These are phyloP conservation scores for Cyanidium caldarium DNA, from an alignment of 23 red algal species.

Conservation along the genomic window DNA sequence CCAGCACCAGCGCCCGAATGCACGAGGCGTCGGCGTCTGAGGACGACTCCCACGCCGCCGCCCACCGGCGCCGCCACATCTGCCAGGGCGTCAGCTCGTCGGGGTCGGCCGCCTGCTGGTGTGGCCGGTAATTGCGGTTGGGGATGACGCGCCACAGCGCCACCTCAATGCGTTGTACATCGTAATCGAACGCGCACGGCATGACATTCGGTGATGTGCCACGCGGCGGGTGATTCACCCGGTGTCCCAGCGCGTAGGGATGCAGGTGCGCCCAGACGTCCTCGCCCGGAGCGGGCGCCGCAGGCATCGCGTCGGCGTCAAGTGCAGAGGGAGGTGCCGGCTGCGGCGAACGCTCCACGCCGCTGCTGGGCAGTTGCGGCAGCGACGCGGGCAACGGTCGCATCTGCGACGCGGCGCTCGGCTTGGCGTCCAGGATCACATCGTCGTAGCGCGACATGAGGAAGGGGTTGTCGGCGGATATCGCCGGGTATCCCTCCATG, in stretches of 20 bases:
- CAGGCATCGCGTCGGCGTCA: too few relatives aligned
- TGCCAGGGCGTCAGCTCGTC: not conserved
- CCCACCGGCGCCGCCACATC: not conserved
- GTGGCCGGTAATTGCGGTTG: not conserved
- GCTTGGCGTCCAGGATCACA: slow-evolving; percentile 17
- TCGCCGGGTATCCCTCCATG: slow-evolving; percentile 5
- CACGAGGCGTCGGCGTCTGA: not conserved
- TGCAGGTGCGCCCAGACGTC: slow-evolving; percentile 1
- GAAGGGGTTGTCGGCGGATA: slow-evolving; percentile 1
- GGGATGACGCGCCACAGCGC: not conserved
- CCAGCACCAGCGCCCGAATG: slow-evolving; percentile 7
- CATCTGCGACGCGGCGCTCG: too few relatives aligned
- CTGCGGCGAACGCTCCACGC: not conserved
- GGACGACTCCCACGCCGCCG: not conserved
- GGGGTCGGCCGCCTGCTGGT: not conserved
- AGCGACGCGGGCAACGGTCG: not conserved
- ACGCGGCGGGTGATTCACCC: slow-evolving; percentile 16
- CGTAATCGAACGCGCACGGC: not conserved
- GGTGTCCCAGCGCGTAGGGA: slow-evolving; percentile 20
- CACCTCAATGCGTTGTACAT: not conserved
- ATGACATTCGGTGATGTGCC: slow-evolving; percentile 10
- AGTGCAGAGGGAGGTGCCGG: too few relatives aligned
- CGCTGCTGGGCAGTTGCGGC: not conserved
- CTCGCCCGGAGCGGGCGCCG: not conserved
- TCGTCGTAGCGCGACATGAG: slow-evolving; percentile 9